Base-by-base conservation (phyloP, 345 rosid species). In the Physaria fendleri region DNA sequence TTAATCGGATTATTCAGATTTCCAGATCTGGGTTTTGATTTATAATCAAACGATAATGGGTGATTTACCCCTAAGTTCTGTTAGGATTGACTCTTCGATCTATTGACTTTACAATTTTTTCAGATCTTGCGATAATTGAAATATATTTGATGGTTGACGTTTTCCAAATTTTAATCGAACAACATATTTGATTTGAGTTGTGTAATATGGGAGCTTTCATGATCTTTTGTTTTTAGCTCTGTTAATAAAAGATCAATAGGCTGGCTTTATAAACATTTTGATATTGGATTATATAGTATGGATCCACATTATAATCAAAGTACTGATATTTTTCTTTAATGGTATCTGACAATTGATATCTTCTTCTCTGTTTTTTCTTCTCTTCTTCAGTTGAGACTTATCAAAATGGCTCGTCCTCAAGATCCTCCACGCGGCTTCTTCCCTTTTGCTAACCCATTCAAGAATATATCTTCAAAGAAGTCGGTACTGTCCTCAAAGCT, bases 401-500 rank as follows among this genome's bases (percentile, higher is more conserved):
- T 5, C 2, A 1, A 17, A 32, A 72, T 72, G 76, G 62, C 64
- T 4, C 62, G 68, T 60, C 64, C 72, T 45, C 62, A 60, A 56
- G 55, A 66, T 37, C 72, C 59, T 13, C 76, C 67, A 22, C 60
- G 69, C 3, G 40, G 64, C 24, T 72, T 72, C 68, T 72, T 72
- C 43, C 69, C 67, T 1, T 66, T 72, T 55, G 76, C 73, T n/a
- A 72, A 66, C 68, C 76, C 64, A 0, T 72, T 72, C 17, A 66
- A 55, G 59, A 66, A 60, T 27, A 40, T 45, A 25, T 66, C 76
- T n/a, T 62, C 76, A 2, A 72, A 72, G 59, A 61, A 48, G 33
- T 48, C 64, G 4, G 18, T 16, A 29, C 17, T 60, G 10, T 28
- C 73, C n/a, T 0, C 72, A 0, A 66, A 66, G 11, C 68, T 72